Base-by-base conservation (phyloP, 805 yeast genomes). In the Priceomyces fermenticarens region DNA sequence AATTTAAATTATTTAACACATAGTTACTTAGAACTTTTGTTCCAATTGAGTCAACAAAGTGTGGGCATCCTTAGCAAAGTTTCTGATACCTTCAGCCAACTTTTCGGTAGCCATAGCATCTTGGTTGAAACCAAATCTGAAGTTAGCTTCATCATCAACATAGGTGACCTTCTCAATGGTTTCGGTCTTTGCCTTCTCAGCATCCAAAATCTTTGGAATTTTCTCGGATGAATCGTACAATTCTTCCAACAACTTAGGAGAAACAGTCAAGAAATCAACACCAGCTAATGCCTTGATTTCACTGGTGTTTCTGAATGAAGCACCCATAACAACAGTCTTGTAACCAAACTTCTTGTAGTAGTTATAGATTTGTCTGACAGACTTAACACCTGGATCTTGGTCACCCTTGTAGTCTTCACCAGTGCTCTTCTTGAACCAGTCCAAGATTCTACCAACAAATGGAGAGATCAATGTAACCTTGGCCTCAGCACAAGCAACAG, bases 311-410 rank as follows among this genome's bases (percentile, higher is more conserved):
- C 99, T 91, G 89, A 93, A 91, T 45, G 98, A 91, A 46, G 99
- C 99, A 72, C 99, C 99, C 99, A 93, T 93, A 63, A 93, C 98
- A 64, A 93, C 90, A 67, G 99, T 93, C 60, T 91, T 79, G 83
- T 93, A 93, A 57, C 84, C 91, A 71, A 70, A 88, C 76, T 91
- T 91, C 84, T 93, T 93, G 86, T 93, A 93, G 83, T 93, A 93
- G 85, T 90, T 86, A 87, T 67, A 93, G 70, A 93, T 93, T 47
- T 63, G 65, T 71, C 82, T 84, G 57, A 93, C 99, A 32, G 97
- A 88, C 38, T 74, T 39, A 47, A 93, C 98, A 85, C 99, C 99
- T 54, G 99, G 99, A 72, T 93, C 98, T 52, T 81, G 73, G 57
- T 78, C 87, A 53, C 78, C 76, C 40, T 80, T 72, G 81, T 88